phyloP scores from a whole-genome alignment of 352 stramenopile genomes.

The Phytophthora boehmeriae region DNA sequence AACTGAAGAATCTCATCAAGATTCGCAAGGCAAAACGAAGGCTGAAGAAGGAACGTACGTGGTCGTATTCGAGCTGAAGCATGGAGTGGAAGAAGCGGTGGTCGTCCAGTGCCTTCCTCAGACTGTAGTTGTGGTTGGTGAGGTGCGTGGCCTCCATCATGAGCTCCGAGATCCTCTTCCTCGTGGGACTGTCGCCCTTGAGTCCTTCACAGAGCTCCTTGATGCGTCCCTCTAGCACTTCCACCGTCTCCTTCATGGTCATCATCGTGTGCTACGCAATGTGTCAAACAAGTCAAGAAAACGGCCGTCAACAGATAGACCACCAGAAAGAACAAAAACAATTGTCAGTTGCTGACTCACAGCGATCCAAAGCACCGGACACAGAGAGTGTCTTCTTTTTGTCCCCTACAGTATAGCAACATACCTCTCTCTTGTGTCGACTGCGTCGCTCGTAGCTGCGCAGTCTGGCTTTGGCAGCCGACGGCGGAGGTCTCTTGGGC shows the following conservation, averaged over 20 bases:
- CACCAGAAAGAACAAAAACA: slow-evolving; percentile 14
- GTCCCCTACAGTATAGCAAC: not conserved
- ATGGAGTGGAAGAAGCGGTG: slow-evolving; percentile 68
- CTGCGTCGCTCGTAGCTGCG: slow-evolving; percentile 64
- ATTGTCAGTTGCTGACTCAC: slow-evolving; percentile 16
- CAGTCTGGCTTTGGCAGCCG: slow-evolving; percentile 45
- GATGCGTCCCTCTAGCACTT: slow-evolving; percentile 41
- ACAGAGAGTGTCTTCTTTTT: not conserved
- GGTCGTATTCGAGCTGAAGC: slow-evolving; percentile 64
- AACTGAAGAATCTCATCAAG: no score
- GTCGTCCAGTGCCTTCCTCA: slow-evolving; percentile 54
- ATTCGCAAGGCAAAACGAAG: slow-evolving; percentile 1
- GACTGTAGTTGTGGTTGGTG: slow-evolving; percentile 56
- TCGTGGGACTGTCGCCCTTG: slow-evolving; percentile 20
- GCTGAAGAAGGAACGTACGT: slow-evolving; percentile 37
- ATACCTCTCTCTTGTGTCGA: slow-evolving; percentile 56
- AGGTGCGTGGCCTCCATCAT: slow-evolving; percentile 49
- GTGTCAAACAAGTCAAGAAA: slow-evolving; percentile 14
- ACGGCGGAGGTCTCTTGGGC: slow-evolving; percentile 42
- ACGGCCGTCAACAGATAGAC: slow-evolving; percentile 4
- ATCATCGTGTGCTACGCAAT: slow-evolving; percentile 54
- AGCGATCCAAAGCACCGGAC: slow-evolving; percentile 2
- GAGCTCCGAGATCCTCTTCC: slow-evolving; percentile 41
- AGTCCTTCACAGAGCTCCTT: slow-evolving; percentile 31
- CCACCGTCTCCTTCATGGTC: slow-evolving; percentile 58